phyloP scores from a whole-genome alignment of 495 filamentous ascomycete genomes.

The Podospora pseudocomata region DNA sequence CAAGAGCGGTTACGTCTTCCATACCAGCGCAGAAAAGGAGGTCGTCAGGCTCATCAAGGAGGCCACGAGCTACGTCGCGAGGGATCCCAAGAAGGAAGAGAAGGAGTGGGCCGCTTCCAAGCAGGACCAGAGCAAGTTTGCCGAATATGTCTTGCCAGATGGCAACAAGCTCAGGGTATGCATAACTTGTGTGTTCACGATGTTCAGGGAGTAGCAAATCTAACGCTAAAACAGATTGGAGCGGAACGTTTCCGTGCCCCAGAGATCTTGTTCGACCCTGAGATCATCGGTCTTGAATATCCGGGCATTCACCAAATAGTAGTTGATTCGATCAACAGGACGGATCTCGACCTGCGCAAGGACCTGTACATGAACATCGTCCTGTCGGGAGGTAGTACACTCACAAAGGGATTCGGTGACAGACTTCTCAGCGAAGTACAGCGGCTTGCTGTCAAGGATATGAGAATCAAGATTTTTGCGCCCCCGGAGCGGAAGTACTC shows the following conservation, averaged over 20 bases:
- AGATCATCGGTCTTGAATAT: conserved; percentile 95
- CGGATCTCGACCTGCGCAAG: conserved; percentile 96
- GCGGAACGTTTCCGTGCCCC: conserved; percentile 92
- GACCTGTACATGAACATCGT: conserved; percentile 94
- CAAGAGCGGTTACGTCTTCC: conserved; percentile 90
- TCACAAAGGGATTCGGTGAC: conserved; percentile 89
- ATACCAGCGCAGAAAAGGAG: conserved; percentile 98
- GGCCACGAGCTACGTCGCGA: conserved; percentile 83
- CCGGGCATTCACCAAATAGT: conserved; percentile 97
- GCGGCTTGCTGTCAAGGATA: conserved; percentile 90
- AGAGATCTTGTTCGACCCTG: conserved; percentile 96
- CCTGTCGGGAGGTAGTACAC: conserved; percentile 87
- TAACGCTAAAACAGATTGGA: conserved; percentile 56
- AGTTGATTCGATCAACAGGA: conserved; percentile 90
- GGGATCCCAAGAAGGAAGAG: conserved; percentile 89
- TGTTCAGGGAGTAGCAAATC: not conserved
- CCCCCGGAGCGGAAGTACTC: conserved; percentile 97
- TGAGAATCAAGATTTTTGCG: conserved; percentile 98
- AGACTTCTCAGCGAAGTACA: conserved; percentile 88
- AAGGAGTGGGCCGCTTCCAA: conserved; percentile 83
- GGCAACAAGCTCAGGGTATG: conserved; percentile 85
- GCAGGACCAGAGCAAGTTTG: conserved; percentile 60
- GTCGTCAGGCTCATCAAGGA: conserved; percentile 97
- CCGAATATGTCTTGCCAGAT: conserved; percentile 87
- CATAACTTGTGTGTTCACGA: conserved; percentile 17